Conservation (phyloP, 1,284 basidiomycete genomes). For the Trametes versicolor region DNA sequence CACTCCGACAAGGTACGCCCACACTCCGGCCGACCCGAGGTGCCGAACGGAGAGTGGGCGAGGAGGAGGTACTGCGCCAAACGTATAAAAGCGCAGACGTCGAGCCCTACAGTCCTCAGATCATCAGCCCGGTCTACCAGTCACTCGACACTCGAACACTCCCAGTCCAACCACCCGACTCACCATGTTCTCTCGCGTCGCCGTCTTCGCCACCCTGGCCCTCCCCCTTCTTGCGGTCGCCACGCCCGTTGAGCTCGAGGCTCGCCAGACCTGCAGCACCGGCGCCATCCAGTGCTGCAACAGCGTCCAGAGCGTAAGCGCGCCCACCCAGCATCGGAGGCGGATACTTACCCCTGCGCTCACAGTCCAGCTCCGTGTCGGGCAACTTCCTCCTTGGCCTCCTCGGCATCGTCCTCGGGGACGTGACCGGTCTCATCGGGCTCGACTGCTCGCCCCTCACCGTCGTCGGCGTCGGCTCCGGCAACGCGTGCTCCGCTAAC, state of each 20-base stretch:
- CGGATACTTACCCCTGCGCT: neutral
- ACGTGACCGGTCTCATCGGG: conserved; percentile 39
- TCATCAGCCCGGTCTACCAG: conserved; percentile 27
- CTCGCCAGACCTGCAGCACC: conserved; percentile 33
- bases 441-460: conserved; percentile 41
- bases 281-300: conserved; percentile 33
- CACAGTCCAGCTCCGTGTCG: conserved; percentile 24
- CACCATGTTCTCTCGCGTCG: conserved; percentile 30
- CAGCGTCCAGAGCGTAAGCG: conserved; percentile 22
- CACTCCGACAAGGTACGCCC: neutral
- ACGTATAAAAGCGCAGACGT: conserved; percentile 22
- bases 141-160: conserved; percentile 25
- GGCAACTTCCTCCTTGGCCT: conserved; percentile 31
- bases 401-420: conserved; percentile 38
- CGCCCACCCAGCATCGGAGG: too few species aligned
- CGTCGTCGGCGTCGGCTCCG: conserved; percentile 39
- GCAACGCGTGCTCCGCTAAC: conserved; percentile 33
- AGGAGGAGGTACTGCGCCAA: neutral
- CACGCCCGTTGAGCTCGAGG: conserved; percentile 37
- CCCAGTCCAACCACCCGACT: conserved; percentile 17
- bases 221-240: conserved; percentile 43
- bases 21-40: neutral
- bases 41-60: neutral
- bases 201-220: conserved; percentile 31
- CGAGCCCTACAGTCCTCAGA: conserved; percentile 23